Evolutionary conservation across 2,329 filamentous ascomycete species (phyloP), one percentile per base, ranked within the genome.

Genomic region (Mycosphaerelloides madeirae): DNA sequence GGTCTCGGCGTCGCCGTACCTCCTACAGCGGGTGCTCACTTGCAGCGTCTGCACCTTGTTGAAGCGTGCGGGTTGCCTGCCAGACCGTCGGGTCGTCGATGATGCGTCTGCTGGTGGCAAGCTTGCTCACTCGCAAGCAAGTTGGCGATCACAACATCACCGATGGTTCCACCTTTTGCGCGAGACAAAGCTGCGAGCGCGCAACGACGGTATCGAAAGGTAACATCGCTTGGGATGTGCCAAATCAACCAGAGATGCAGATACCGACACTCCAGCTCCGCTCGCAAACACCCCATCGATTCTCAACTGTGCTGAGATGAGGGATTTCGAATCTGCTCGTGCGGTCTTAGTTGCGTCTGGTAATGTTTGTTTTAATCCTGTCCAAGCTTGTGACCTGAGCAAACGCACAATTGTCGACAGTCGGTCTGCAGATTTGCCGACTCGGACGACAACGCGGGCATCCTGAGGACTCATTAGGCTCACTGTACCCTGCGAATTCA

Each of bases 41-140:
- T n/a, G n/a, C n/a, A n/a, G n/a, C n/a, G n/a, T n/a, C n/a, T n/a
- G n/a, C n/a, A n/a, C n/a, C 32, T 35, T 35, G 14, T 18, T 35
- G 32, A 35, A 18, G 32, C 32, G 32, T 15, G 20, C 29, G n/a
- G n/a, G 46, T 34, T 46, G 49, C 48, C 38, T 40, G 33, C 49
- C 50, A 50, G 31, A 41, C 38, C 13, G n/a, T 44, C 44, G 50
- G 50, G 29, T 37, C 41, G 13, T 18, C 28, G 38, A 25, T 25
- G 22, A 25, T 25, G 22, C 22, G 9, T 25, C 22, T 9, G 5
- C 6, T 9, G 22, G 22, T 25, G 22, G 9, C 22, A 25, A 25
- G 22, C 22, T 25, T 9, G 22, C 22, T 37, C 34, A 37, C 18
- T 20, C n/a, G 13, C 20, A 25, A 22, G 16, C 16, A 37, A 37